Evolutionary conservation across 345 rosid species (phyloP).

Genomic region (Salix suchowensis): DNA sequence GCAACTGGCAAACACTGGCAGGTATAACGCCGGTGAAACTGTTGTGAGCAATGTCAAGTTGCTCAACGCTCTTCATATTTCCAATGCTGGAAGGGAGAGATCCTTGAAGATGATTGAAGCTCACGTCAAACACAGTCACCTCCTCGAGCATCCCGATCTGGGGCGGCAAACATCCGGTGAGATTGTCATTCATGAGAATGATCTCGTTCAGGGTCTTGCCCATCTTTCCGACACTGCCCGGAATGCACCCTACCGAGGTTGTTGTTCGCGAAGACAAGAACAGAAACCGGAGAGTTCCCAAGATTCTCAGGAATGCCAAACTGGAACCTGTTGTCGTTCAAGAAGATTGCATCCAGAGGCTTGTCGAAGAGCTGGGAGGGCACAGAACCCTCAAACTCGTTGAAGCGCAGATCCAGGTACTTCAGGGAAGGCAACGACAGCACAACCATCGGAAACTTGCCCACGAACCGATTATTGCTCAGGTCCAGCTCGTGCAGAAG

Average conservation of each 20-base stretch:
- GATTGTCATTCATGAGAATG: constrained; percentile 63
- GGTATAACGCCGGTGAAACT: constrained; percentile 59
- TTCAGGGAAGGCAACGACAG: constrained; percentile 55
- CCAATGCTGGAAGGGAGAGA: constrained; percentile 47
- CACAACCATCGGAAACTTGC: constrained; percentile 56
- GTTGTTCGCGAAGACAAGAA: constrained; percentile 62
- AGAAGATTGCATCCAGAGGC: constrained; percentile 57
- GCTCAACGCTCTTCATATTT: constrained; percentile 63
- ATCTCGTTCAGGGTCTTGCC: constrained; percentile 62
- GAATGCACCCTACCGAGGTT: constrained; percentile 79
- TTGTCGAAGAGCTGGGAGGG: constrained; percentile 56
- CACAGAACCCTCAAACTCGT: constrained; percentile 69
- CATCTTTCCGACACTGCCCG: constrained; percentile 61
- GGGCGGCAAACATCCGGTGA: constrained; percentile 69
- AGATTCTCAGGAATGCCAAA: constrained; percentile 62
- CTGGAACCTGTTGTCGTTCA: constrained; percentile 57
- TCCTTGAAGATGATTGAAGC: constrained; percentile 54
- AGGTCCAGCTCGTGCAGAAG: constrained; percentile 65
- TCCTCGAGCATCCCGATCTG: constrained; percentile 56
- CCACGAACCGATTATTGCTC: constrained; percentile 72
- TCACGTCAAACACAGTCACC: constrained; percentile 59
- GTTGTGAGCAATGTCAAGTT: constrained; percentile 59
- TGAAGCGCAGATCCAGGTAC: constrained; percentile 67
- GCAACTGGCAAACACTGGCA: constrained; percentile 45
- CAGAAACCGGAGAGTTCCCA: constrained; percentile 72